Percentiles rank a stretch among this genome's conserved stretches.
Evolutionary conservation across 225 moss, liverwort and hornwort species (phyloP).

Genomic region (Lunularia cruciata): DNA sequence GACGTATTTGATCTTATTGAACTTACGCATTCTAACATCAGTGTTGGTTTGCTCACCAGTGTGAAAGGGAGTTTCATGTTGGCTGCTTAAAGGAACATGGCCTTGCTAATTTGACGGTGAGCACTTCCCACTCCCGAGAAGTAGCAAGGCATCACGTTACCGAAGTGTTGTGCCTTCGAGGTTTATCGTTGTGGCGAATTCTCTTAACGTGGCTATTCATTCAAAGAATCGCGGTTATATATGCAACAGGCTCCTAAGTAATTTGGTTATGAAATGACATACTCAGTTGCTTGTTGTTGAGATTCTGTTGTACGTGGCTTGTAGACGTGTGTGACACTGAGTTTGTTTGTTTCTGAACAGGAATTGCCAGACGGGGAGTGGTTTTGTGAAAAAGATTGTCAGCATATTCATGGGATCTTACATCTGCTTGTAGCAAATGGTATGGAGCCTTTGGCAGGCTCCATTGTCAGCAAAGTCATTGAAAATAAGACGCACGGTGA

Average conservation of each 20-base stretch:
- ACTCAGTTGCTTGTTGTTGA: no score
- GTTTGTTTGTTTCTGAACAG: constrained; percentile 38
- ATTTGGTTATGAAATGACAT: neutral
- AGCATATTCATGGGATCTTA: constrained; percentile 60
- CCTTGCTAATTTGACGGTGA: constrained; percentile 69
- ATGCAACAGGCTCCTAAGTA: neutral
- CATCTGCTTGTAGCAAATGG: constrained; percentile 72
- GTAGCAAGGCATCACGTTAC: neutral
- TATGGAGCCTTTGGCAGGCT: constrained; percentile 66
- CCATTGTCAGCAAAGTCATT: constrained; percentile 66
- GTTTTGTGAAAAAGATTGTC: constrained; percentile 77
- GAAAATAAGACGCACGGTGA: constrained; percentile 52
- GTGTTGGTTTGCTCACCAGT: constrained; percentile 46
- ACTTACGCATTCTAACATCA: neutral
- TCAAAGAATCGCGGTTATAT: no score
- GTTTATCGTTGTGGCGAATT: neutral
- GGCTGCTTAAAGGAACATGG: constrained; percentile 83
- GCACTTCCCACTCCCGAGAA: neutral
- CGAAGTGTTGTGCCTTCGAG: neutral
- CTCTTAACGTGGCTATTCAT: neutral
- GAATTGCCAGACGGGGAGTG: constrained; percentile 81
- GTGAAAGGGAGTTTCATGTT: constrained; percentile 85
- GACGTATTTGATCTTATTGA: no score
- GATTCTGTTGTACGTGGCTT: neutral
- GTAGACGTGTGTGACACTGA: neutral